Conservation (phyloP, 768 basidiomycete species). For the Kockovaella imperatae region DNA sequence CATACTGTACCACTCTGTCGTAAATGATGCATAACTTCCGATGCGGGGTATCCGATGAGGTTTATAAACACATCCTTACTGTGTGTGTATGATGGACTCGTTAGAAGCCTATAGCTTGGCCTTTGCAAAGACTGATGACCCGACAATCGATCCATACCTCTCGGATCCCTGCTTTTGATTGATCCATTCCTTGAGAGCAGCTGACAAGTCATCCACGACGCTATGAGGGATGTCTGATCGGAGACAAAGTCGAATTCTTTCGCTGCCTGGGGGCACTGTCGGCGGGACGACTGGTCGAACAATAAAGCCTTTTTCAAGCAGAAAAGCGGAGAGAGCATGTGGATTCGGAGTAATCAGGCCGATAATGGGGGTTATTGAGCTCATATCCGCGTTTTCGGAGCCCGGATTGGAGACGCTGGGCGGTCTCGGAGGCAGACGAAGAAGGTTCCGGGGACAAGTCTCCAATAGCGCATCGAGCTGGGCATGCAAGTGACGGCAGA, state of each 20-base stretch:
- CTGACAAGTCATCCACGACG: slow-evolving; percentile 58
- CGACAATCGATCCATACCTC: not conserved
- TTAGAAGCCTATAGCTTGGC: not conserved
- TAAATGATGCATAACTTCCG: no score
- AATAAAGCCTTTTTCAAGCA: slow-evolving; percentile 47
- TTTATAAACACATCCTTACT: no score
- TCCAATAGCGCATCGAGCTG: slow-evolving; percentile 13
- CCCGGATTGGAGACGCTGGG: slow-evolving; percentile 43
- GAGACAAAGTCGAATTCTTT: slow-evolving; percentile 80
- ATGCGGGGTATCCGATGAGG: no score
- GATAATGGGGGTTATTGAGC: no score
- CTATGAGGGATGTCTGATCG: slow-evolving; percentile 64
- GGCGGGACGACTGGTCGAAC: slow-evolving; percentile 52
- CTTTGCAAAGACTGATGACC: not conserved
- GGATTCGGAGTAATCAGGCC: slow-evolving; percentile 73
- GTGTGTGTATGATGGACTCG: no score
- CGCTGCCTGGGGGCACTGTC: slow-evolving; percentile 77
- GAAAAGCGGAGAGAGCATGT: slow-evolving; percentile 64
- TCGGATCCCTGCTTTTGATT: slow-evolving; percentile 1
- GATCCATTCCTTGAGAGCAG: slow-evolving; percentile 48
- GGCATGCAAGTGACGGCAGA: slow-evolving; percentile 45
- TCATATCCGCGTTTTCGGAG: no score
- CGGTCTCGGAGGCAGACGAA: slow-evolving; percentile 10
- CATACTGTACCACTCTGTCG: no score
- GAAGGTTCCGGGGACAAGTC: slow-evolving; percentile 1